phyloP scores from a whole-genome alignment of 1,284 basidiomycete species.

The Blastosporella zonata region DNA sequence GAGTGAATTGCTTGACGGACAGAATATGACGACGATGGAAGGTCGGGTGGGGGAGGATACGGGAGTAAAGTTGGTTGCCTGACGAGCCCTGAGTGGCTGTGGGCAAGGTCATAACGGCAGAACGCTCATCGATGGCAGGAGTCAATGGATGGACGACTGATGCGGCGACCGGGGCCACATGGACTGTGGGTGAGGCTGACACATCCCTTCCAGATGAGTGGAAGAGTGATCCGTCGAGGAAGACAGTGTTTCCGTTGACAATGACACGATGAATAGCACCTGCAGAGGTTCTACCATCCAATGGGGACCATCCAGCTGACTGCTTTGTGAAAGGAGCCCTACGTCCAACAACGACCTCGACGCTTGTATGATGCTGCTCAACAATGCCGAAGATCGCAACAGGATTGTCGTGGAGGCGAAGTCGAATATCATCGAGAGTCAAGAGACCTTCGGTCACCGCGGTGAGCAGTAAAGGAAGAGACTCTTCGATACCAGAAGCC shows the following conservation, averaged over 20 bases:
- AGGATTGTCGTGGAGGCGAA: constrained; percentile 88
- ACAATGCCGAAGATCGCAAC: constrained; percentile 89
- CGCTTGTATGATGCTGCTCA: constrained; percentile 83
- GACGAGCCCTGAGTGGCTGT: constrained; percentile 26
- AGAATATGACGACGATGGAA: constrained; percentile 83
- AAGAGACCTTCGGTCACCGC: constrained; percentile 83
- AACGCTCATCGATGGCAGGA: constrained; percentile 21
- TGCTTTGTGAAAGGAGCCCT: constrained; percentile 56
- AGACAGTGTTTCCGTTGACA: constrained; percentile 88
- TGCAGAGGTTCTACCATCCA: constrained; percentile 62
- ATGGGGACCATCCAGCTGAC: constrained; percentile 77
- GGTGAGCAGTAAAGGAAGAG: constrained; percentile 83
- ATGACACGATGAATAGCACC: constrained; percentile 91
- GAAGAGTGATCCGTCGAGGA: constrained; percentile 85
- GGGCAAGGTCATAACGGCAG: constrained; percentile 28
- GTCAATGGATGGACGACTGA: constrained; percentile 16
- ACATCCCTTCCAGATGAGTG: constrained; percentile 76
- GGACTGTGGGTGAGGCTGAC: constrained; percentile 63
- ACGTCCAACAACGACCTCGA: constrained; percentile 91
- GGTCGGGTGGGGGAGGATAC: constrained; percentile 42
- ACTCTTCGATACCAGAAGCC: constrained; percentile 85
- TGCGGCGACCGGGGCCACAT: constrained; percentile 31
- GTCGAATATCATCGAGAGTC: constrained; percentile 80
- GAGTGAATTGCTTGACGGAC: constrained; percentile 90
- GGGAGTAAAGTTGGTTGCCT: constrained; percentile 31